phyloP scores from a whole-genome alignment of 2,329 filamentous ascomycete species.

The Xylaria sp. region DNA sequence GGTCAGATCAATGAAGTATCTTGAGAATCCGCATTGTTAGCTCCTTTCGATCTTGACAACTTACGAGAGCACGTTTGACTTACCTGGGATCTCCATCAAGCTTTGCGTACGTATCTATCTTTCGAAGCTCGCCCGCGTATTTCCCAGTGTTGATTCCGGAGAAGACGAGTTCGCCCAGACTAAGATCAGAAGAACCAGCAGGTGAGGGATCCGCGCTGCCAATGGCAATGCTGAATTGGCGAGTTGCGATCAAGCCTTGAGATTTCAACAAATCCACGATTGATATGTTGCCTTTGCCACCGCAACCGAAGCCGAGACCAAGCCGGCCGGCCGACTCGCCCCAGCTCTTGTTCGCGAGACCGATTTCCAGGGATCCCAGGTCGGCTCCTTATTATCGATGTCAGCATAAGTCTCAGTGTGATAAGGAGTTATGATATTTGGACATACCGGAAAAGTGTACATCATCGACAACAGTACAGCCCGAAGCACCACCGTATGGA shows the following conservation, averaged over 20 bases:
- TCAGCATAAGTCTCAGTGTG: not conserved
- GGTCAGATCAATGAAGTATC: conserved; percentile 15
- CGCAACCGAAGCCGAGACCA: conserved; percentile 21
- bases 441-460: conserved; percentile 16
- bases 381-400: conserved; percentile 1
- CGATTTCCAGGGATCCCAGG: conserved; percentile 10
- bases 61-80: not conserved
- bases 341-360: conserved; percentile 17
- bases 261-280: conserved; percentile 15
- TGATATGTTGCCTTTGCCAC: not conserved
- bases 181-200: conserved; percentile 1
- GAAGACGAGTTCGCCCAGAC: conserved; percentile 21
- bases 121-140: conserved; percentile 16
- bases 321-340: conserved; percentile 14
- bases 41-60: not conserved
- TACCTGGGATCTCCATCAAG: conserved; percentile 10
- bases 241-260: conserved; percentile 9
- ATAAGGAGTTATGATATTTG: not conserved
- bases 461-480: conserved; percentile 16
- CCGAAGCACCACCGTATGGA: conserved; percentile 10
- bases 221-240: conserved; percentile 22
- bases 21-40: conserved; percentile 5
- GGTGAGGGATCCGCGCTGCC: conserved; percentile 11
- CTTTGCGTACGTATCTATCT: conserved; percentile 3
- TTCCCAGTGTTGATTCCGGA: conserved; percentile 20